Percentiles rank a stretch among this genome's conserved stretches.
Evolutionary conservation across 1,284 basidiomycete species (phyloP).

Genomic region (Rhodotorula sp.): DNA sequence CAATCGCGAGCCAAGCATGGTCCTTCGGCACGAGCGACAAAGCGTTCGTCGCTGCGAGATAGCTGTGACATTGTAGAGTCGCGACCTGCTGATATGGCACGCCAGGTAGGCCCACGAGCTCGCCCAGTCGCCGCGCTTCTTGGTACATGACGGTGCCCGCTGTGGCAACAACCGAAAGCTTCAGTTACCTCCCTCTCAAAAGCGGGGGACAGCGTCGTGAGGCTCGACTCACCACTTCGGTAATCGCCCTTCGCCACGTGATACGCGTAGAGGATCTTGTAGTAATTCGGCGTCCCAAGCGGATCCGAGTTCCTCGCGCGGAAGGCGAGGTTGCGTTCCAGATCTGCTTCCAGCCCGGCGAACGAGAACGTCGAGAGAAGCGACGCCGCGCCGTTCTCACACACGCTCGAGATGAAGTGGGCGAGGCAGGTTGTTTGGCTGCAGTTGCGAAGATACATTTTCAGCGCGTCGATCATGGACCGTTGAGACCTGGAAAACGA

Average conservation of each 20-base stretch:
- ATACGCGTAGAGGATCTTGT: slow-evolving; percentile 93
- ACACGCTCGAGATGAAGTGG: slow-evolving; percentile 85
- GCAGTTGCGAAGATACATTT: slow-evolving; percentile 5
- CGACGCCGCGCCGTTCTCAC: slow-evolving; percentile 79
- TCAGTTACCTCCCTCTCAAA: not conserved
- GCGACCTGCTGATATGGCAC: slow-evolving; percentile 59
- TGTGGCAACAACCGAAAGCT: slow-evolving; percentile 48
- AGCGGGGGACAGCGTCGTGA: not conserved
- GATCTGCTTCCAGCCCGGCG: slow-evolving; percentile 76
- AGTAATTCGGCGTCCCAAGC: slow-evolving; percentile 78
- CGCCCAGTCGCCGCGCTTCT: slow-evolving; percentile 74
- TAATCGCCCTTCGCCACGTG: slow-evolving; percentile 81
- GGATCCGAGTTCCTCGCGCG: slow-evolving; percentile 94
- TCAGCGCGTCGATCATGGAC: not conserved
- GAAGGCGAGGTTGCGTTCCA: slow-evolving; percentile 85
- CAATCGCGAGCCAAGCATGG: slow-evolving; percentile 73
- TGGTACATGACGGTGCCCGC: slow-evolving; percentile 93
- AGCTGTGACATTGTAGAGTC: slow-evolving; percentile 73
- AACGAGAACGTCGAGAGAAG: slow-evolving; percentile 81
- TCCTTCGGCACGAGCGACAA: slow-evolving; percentile 75
- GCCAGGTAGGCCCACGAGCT: slow-evolving; percentile 53
- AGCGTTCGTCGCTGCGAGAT: slow-evolving; percentile 84
- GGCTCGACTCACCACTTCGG: slow-evolving; percentile 65
- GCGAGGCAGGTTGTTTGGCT: slow-evolving; percentile 77
- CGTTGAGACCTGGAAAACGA: not conserved